These are phyloP conservation scores for Hypsizygus marmoreus DNA, from an alignment of 768 basidiomycete species.

Conservation along the genomic window DNA sequence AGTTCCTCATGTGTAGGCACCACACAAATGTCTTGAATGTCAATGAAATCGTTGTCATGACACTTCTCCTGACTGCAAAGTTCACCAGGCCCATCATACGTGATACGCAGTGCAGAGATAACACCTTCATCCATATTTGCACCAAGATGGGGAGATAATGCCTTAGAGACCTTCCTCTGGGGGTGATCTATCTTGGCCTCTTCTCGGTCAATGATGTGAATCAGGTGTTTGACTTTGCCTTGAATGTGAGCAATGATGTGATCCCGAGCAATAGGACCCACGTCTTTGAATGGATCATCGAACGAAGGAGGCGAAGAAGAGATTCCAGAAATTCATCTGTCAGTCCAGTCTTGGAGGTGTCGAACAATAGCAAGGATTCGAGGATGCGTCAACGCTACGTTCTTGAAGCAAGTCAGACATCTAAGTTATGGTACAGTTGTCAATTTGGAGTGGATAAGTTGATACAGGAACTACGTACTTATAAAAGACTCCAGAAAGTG, in stretches of 20 bases:
- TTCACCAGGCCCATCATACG: conserved; percentile 58
- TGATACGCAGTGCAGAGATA: conserved; percentile 35
- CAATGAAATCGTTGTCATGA: conserved; percentile 67
- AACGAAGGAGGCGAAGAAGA: conserved; percentile 40
- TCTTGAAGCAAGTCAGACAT: conserved; percentile 60
- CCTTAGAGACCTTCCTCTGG: conserved; percentile 16
- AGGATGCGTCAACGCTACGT: conserved; percentile 48
- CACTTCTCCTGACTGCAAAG: conserved; percentile 49
- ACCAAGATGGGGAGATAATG: not conserved
- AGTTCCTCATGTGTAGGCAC: conserved; percentile 74
- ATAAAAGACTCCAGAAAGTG: conserved; percentile 48
- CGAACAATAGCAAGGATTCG: conserved; percentile 41
- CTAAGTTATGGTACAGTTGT: conserved; percentile 28
- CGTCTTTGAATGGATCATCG: conserved; percentile 40
- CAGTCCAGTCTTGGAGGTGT: conserved; percentile 46
- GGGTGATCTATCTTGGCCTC: conserved; percentile 32
- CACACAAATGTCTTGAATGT: conserved; percentile 62
- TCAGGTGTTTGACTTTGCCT: conserved; percentile 33
- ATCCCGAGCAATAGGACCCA: conserved; percentile 31
- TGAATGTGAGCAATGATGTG: conserved; percentile 39
- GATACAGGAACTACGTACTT: conserved; percentile 44
- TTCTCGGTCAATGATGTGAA: conserved; percentile 55
- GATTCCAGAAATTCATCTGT: conserved; percentile 48
- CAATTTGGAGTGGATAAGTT: not conserved
- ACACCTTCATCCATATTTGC: conserved; percentile 32